Percentiles rank a stretch among this genome's conserved stretches.
Evolutionary conservation across 2,329 filamentous ascomycete genomes (phyloP).

Genomic region (Pseudogymnoascus sp.): DNA sequence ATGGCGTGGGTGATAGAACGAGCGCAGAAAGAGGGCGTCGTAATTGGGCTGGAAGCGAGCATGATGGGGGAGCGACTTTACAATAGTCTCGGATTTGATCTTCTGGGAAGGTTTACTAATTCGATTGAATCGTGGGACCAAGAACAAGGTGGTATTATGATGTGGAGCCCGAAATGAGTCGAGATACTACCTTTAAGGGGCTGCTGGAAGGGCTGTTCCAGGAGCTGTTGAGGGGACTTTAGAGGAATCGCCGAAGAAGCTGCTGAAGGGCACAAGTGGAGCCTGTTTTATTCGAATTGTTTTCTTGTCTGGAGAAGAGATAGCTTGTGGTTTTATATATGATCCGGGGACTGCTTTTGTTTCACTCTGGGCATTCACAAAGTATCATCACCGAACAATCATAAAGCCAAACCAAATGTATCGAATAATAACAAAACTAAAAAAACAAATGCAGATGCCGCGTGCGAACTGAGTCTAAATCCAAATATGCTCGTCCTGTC

Average conservation of each 20-base stretch:
- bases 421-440: background rate
- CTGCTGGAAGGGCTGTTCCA: background rate
- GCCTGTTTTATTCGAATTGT: background rate
- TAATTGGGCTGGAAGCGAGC: slow-evolving; percentile 20
- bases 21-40: slow-evolving; percentile 20
- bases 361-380: background rate
- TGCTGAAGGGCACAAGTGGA: background rate
- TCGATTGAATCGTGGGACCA: background rate
- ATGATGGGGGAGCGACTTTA: slow-evolving; percentile 21
- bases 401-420: background rate
- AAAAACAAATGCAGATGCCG: background rate
- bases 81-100: slow-evolving; percentile 20
- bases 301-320: background rate
- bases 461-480: background rate
- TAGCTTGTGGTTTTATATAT: background rate
- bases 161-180: slow-evolving; percentile 2
- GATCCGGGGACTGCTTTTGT: background rate
- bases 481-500: background rate
- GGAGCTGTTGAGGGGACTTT: too few relatives aligned
- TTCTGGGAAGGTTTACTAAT: background rate
- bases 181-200: background rate
- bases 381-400: background rate
- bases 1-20: slow-evolving; percentile 21
- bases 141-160: background rate
- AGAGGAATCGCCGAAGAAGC: too few relatives aligned